A percentile compares a stretch with the other conserved stretches of the same genome.
These are phyloP conservation scores for Sarcodon aspratus DNA, from an alignment of 768 basidiomycete species.

Conservation along the genomic window DNA sequence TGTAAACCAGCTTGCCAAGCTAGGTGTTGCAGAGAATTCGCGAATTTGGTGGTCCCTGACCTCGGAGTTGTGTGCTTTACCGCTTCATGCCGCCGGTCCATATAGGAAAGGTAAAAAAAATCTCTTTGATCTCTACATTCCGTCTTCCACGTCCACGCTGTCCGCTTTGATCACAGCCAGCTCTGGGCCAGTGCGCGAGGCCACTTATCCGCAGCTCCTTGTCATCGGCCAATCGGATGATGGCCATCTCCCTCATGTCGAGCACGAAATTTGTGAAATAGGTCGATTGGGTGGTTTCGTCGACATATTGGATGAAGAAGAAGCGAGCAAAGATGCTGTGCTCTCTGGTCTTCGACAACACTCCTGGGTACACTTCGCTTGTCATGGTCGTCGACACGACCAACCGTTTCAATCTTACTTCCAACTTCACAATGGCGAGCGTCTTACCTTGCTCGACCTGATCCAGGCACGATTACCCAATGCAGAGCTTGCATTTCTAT, in stretches of 20 bases:
- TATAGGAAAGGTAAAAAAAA: too few relatives aligned
- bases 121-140: too few relatives aligned
- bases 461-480: conserved; percentile 7
- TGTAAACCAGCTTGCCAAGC: conserved; percentile 2
- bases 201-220: too few relatives aligned
- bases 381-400: conserved; percentile 8
- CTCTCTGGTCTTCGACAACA: background rate
- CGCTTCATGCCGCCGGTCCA: conserved; percentile 25
- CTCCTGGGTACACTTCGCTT: conserved; percentile 17
- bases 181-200: too few relatives aligned
- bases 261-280: conserved; percentile 2
- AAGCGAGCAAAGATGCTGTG: conserved; percentile 4
- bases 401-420: conserved; percentile 19
- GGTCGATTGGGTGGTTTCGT: background rate
- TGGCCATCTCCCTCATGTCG: conserved; percentile 2
- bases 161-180: too few relatives aligned
- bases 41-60: conserved; percentile 19
- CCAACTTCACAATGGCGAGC: conserved; percentile 11
- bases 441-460: conserved; percentile 6
- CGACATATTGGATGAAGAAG: too few relatives aligned
- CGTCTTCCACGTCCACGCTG: too few relatives aligned
- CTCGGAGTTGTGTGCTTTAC: conserved; percentile 17
- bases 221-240: too few relatives aligned
- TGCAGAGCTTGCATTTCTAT: conserved; percentile 28
- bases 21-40: background rate